Evolutionary conservation across 129 eudicot genomes (phyloP), one percentile per base, ranked within the genome.

Genomic region (Logfia minima): DNA sequence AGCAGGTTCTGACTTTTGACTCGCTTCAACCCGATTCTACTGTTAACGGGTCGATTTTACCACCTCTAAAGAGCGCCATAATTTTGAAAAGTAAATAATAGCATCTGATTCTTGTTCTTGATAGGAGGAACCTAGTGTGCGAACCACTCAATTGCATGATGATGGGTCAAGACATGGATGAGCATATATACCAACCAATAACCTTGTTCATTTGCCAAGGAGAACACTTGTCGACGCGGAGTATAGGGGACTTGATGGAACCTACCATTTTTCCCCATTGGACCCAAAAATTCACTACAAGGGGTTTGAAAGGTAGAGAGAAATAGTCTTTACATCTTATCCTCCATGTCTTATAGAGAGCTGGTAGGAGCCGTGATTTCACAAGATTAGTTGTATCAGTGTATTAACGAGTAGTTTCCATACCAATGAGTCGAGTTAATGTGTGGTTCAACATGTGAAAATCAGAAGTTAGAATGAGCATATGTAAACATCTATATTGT

Each of bases 141-240:
- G 97, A 84, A 84, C 90, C 72, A 67, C 93, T 14, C 99, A 92
- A 75, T 76, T 92, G 92, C 98, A 91, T 77, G 99, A 91, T 43
- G 88, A 92, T 70, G 87, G 89, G 43, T 58, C 93, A 75, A 84
- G 94, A 67, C 96, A 89, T 82, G 67, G 88, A 79, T 93, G 84
- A 88, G 63, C 67, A 55, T 60, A 26, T 48, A 24, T 70, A 59
- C 26, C 83, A 71, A 79, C 77, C 72, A 51, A 35, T 63, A 68
- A 77, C 59, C 75, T 59, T 39, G 48, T 72, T 72, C 68, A 52
- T 52, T 23, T 34, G 61, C 45, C 79, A 79, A 63, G 51, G 55
- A 48, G 55, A 62, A 70, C 8, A 22, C 39, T 43, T 48, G 60
- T 64, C 60, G 32, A 68, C 29, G 71, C 23, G 2, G 70, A 45